Conservation (phyloP, 768 basidiomycete genomes). For the Boletus pseudopeckii region DNA sequence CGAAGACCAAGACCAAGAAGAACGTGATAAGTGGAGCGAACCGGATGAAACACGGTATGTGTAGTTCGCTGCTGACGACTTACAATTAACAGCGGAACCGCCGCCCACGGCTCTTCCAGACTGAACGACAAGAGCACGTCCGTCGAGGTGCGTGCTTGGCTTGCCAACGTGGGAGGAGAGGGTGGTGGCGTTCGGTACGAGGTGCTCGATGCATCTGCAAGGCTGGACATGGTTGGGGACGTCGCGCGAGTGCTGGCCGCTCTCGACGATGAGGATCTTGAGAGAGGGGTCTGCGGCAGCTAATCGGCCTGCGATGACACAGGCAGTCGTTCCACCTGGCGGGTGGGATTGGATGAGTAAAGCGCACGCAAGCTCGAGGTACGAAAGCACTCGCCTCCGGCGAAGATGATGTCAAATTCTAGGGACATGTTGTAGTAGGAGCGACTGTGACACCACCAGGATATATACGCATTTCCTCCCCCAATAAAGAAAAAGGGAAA, state of each 20-base stretch:
- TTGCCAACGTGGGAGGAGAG: constrained; percentile 41
- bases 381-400: constrained; percentile 42
- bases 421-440: background rate
- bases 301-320: constrained; percentile 51
- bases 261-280: constrained; percentile 60
- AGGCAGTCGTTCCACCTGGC: constrained; percentile 48
- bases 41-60: background rate
- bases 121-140: constrained; percentile 43
- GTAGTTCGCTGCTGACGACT: constrained; percentile 4
- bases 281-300: constrained; percentile 49
- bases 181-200: constrained; percentile 37
- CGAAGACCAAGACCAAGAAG: background rate
- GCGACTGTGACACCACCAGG: too few relatives aligned
- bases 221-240: constrained; percentile 50
- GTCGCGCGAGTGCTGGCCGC: constrained; percentile 50
- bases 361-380: background rate
- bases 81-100: constrained; percentile 61
- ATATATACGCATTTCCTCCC: background rate
- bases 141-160: constrained; percentile 42
- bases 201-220: constrained; percentile 44
- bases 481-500: too few relatives aligned
- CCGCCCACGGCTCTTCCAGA: constrained; percentile 56
- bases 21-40: background rate
- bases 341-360: background rate
- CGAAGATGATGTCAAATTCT: constrained; percentile 52